Evolutionary conservation across 164 flowering plant genomes (phyloP), one percentile per base, ranked within the genome.

Genomic region (Aristolochia contorta): DNA sequence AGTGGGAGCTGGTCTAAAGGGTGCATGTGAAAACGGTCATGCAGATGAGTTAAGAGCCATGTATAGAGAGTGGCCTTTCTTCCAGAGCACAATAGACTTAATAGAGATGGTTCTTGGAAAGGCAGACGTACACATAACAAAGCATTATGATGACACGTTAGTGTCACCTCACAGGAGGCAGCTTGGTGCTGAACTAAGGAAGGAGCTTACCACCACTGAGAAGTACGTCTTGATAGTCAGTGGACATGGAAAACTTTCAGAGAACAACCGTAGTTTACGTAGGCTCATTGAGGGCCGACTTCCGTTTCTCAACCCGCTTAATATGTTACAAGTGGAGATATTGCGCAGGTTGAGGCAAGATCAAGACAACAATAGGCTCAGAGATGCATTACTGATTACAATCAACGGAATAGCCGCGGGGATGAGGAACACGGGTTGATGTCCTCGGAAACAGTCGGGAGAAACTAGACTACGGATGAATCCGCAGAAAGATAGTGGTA

Each of bases 381-480:
- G 96, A 71, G 98, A 92, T 79, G 91, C 96, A 10, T 68, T 89
- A 71, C 95, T 87, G 12, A 85, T 92, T 59, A 92, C 95, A 22
- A 85, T 92, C 18, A 92, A 92, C 70, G 96, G 96, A 18, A 92
- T 92, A 60, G 96, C 98, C 54, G 95, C 98, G 55, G 98, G 98
- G 59, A 92, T 89, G 96, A 89, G 89, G 73, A 92, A 92, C 77
- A 92, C 98, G 19, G 96, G 98, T 66, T 91, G 75, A 78, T 47
- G 46, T 12, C 12, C 1, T 43, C 23, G 19, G 19, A 49, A n/a
- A 49, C 19, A 49, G 16, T 49, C 8, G 16, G 20, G 19, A 21
- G 53, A 49, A 49, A 49, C 21, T 49, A 20, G 9, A 49, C 6
- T 18, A 0, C 7, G 4, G 7, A 49, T 49, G 6, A 18, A 8